phyloP scores from a whole-genome alignment of 441 rosid species.

The Biscutella laevigata region DNA sequence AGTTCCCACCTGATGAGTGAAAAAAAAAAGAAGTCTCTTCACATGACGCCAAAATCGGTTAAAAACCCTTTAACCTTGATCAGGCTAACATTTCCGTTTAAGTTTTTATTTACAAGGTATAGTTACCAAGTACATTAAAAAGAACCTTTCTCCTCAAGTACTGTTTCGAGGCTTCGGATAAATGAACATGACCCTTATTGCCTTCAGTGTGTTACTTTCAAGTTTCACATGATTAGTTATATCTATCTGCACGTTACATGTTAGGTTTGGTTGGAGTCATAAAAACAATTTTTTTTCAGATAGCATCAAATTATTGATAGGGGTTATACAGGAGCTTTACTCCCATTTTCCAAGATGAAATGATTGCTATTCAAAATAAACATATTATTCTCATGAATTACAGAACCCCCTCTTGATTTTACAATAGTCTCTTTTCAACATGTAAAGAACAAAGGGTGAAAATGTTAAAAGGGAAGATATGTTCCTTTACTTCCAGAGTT shows the following conservation, averaged over 20 bases:
- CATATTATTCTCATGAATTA: slow-evolving; percentile 13
- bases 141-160: background rate
- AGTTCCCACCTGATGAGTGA: slow-evolving; percentile 59
- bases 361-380: slow-evolving; percentile 10
- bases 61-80: slow-evolving; percentile 9
- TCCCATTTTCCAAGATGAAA: background rate
- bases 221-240: background rate
- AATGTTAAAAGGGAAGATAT: background rate
- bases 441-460: slow-evolving; percentile 5
- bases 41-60: background rate
- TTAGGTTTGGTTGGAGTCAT: background rate
- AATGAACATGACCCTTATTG: background rate
- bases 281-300: too few species aligned
- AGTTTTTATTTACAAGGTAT: too few species aligned
- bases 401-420: slow-evolving; percentile 12
- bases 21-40: slow-evolving; percentile 12
- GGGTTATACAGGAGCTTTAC: too few species aligned
- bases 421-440: slow-evolving; percentile 16
- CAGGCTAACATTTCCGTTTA: background rate
- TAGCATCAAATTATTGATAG: too few species aligned
- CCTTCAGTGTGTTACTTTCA: background rate
- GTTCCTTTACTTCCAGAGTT: slow-evolving; percentile 59
- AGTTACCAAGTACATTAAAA: background rate
- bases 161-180: background rate
- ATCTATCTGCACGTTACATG: background rate